Evolutionary conservation across 345 rosid genomes (phyloP), one percentile per base, ranked within the genome.

Genomic region (Populus tremula): DNA sequence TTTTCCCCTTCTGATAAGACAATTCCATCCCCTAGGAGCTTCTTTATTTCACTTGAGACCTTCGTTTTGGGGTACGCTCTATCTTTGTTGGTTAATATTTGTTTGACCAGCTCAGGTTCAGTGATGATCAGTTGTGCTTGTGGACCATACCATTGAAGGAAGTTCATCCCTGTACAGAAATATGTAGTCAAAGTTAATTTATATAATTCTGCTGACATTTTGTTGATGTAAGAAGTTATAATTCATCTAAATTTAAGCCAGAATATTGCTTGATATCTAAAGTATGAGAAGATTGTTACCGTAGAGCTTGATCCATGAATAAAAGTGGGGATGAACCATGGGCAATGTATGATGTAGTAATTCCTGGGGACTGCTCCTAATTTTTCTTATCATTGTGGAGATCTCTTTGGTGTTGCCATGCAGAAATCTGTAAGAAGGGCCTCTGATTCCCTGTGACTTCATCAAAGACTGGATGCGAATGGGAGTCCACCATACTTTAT

Each of bases 21-120:
- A 8, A 85, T 79, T 14, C 91, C 91, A 50, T 88, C 83, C 2
- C 93, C 91, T 3, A 84, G 10, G n/a, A 87, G 70, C 76, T 73
- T 80, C 73, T 80, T 78, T 20, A 41, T 0, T 68, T 61, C 79
- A 33, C 8, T 36, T 1, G 20, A 8, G 5, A 21, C 9, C 23
- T 54, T 64, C 21, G 25, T 0, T 78, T 82, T 87, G 1, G 38
- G 9, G 53, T 76, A 84, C 50, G 18, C 59, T 76, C 84, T 77
- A 11, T 83, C 83, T 59, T 71, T 88, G 38, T 83, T 75, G 73
- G 14, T 87, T 23, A 90, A 65, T 33, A 90, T 41, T 80, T 88
- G 84, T 76, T 88, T 90, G 27, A 84, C 53, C 66, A 83, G 73
- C 68, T 76, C 87, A 6, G 88, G 75, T 31, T 88, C 86, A 1